phyloP scores from a whole-genome alignment of 257 asterid genomes.

The Jacaranda copaia region DNA sequence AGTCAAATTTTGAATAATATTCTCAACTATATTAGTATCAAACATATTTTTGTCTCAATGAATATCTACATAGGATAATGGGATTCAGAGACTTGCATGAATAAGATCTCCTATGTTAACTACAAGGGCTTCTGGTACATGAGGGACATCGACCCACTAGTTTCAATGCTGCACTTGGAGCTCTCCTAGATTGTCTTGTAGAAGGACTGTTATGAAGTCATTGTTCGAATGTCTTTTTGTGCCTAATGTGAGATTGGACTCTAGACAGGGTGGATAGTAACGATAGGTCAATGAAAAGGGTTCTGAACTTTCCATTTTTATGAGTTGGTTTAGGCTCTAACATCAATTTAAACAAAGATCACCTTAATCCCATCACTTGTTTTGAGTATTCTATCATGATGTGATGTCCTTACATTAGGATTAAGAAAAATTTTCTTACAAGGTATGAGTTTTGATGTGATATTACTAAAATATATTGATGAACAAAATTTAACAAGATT shows the following conservation, averaged over 20 bases:
- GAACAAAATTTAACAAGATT: too few relatives aligned
- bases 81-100: conserved; percentile 39
- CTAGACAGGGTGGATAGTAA: conserved; percentile 62
- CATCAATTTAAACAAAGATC: conserved; percentile 42
- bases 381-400: conserved; percentile 49
- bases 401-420: conserved; percentile 36
- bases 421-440: background rate
- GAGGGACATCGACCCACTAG: conserved; percentile 61
- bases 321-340: conserved; percentile 43
- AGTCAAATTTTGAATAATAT: too few relatives aligned
- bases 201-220: conserved; percentile 47
- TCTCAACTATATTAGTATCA: background rate
- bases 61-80: background rate
- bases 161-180: conserved; percentile 54
- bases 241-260: conserved; percentile 55
- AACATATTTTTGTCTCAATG: background rate
- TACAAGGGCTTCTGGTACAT: conserved; percentile 49
- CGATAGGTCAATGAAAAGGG: conserved; percentile 40
- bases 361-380: conserved; percentile 42
- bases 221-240: conserved; percentile 45
- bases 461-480: too few relatives aligned
- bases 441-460: background rate
- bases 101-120: conserved; percentile 56
- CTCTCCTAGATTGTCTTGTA: conserved; percentile 57
- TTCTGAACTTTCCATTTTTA: conserved; percentile 49